phyloP scores from a whole-genome alignment of 495 filamentous ascomycete genomes.

The Tuber microsphaerosporum region DNA sequence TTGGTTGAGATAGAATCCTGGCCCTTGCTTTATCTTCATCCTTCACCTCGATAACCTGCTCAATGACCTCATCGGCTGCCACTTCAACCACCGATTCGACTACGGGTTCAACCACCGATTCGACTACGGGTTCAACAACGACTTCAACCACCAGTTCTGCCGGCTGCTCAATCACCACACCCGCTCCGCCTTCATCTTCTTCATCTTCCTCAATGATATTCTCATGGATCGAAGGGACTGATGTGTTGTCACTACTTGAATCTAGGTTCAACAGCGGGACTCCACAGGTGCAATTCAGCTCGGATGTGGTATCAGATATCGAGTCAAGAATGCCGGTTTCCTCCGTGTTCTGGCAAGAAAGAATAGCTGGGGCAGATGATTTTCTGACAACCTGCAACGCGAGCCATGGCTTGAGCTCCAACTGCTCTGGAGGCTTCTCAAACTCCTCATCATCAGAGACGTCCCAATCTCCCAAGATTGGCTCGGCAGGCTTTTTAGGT shows the following conservation, averaged over 20 bases:
- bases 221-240: not conserved
- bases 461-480: constrained; percentile 28
- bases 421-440: constrained; percentile 6
- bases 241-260: constrained; percentile 2
- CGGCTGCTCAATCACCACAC: not conserved
- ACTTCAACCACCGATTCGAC: not conserved
- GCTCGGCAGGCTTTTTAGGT: constrained; percentile 8
- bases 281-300: not conserved
- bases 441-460: constrained; percentile 15
- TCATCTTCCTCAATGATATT: constrained; percentile 1
- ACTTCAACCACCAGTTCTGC: not conserved
- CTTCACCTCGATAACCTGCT: not conserved
- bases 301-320: not conserved
- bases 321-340: not conserved
- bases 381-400: constrained; percentile 1
- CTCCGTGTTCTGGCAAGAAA: not conserved
- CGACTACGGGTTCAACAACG: not conserved
- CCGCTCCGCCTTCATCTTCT: not conserved
- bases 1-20: not conserved
- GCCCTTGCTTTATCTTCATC: not conserved
- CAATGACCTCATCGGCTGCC: not conserved
- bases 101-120: too few relatives aligned
- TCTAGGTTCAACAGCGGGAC: not conserved
- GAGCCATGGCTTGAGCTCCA: constrained; percentile 19
- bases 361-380: not conserved